Evolutionary conservation across 106 monocot genomes (phyloP), one percentile per base, ranked within the genome.

Genomic region (Iris macrosiphon): DNA sequence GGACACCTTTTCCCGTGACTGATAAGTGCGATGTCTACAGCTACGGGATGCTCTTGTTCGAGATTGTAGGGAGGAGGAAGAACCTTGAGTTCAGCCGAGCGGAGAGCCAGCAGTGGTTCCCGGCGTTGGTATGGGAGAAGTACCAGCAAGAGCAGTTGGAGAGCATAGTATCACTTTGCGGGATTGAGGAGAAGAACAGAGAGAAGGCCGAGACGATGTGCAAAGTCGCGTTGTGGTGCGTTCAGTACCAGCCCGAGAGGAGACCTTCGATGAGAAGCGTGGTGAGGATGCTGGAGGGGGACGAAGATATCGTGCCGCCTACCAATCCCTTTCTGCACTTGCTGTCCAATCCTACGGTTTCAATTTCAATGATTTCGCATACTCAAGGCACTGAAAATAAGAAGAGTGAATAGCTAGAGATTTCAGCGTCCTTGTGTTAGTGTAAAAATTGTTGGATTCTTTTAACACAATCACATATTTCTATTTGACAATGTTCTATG

Each of bases 21-120:
- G 45, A 64, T 11, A 76, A 76, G 17, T 69, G 69, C 14, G 64
- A 76, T 32, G 76, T 69, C 4, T 76, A 69, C 27, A 73, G 65
- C 49, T 73, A 43, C 15, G 65, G 65, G 16, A 73, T 73, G 50
- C 25, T 60, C 1, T 23, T 70, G 53, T 65, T 69, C 31, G 70
- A 76, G 54, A 51, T 69, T 3, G 11, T 69, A 3, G 69, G 75
- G 37, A 49, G 69, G 33, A 64, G 75, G 52, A 41, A 29, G 64
- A 51, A 69, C 52, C 20, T 58, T 6, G 51, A 50, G 0, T 16
- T 62, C 35, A 29, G 15, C 5, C 24, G 13, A 0, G 32, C 24
- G n/a, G 62, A 38, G 23, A 62, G 49, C 49, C 52, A 48, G 25
- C 33, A 68, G 35, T 63, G 62, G 68, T 50, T 75, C 12, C 75